Conservation (phyloP, 176 grass and related monocot species). For the Luzula sylvatica region DNA sequence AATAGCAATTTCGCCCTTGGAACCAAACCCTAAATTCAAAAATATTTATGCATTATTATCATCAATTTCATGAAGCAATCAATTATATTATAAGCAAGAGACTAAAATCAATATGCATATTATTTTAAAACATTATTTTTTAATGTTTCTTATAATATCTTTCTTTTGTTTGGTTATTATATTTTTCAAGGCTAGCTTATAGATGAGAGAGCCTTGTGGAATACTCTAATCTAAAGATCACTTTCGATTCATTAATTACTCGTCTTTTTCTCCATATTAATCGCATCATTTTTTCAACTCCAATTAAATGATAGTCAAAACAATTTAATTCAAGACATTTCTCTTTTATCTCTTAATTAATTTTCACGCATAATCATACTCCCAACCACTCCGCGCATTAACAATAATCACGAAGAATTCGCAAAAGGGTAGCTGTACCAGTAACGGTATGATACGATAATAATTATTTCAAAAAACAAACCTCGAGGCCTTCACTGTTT, state of each 20-base stretch:
- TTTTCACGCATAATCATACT: not conserved
- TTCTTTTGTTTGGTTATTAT: no score
- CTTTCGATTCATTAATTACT: not conserved
- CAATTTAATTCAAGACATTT: not conserved
- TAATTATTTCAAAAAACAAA: slow-evolving; percentile 11
- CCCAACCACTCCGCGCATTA: no score
- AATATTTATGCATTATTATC: not conserved
- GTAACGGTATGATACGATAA: not conserved
- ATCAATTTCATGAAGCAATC: not conserved
- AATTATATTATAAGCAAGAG: not conserved
- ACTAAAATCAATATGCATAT: not conserved
- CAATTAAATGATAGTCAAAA: not conserved
- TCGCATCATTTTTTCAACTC: slow-evolving; percentile 1
- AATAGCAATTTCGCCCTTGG: slow-evolving; percentile 73
- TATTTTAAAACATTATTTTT: not conserved
- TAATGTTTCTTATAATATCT: not conserved
- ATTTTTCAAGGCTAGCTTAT: not conserved
- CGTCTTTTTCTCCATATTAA: not conserved
- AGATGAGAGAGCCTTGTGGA: not conserved
- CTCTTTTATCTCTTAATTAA: not conserved
- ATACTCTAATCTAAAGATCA: slow-evolving; percentile 10
- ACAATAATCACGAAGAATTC: no score
- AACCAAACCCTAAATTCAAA: slow-evolving; percentile 53
- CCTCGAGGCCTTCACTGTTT: slow-evolving; percentile 88
- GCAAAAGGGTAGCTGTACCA: no score